These are phyloP conservation scores for Oxytropis ochrocephala DNA, from an alignment of 306 rosid species.

Conservation along the genomic window DNA sequence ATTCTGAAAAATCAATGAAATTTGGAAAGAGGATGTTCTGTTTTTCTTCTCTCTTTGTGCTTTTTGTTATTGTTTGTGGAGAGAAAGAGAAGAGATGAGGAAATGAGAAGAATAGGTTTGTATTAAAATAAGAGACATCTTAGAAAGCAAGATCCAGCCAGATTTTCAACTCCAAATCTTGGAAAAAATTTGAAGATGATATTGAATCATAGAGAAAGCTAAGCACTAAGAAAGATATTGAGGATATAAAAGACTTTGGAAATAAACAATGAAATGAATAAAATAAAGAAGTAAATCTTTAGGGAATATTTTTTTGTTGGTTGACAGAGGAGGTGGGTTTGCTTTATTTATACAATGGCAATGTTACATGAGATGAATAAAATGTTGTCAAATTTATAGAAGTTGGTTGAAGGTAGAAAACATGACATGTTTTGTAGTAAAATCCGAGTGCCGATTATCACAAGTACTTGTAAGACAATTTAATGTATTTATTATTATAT, in stretches of 20 bases:
- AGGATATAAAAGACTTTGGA: background rate
- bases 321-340: slow-evolving; percentile 6
- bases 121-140: slow-evolving; percentile 51
- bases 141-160: slow-evolving; percentile 94
- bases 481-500: no score
- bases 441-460: no score
- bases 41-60: background rate
- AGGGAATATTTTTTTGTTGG: slow-evolving; percentile 27
- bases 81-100: slow-evolving; percentile 12
- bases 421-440: no score
- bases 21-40: background rate
- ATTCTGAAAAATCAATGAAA: background rate
- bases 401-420: background rate
- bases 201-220: slow-evolving; percentile 69
- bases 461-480: no score
- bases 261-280: slow-evolving; percentile 13
- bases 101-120: slow-evolving; percentile 27
- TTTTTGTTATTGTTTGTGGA: slow-evolving; percentile 1
- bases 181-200: slow-evolving; percentile 50
- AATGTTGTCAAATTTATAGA: background rate
- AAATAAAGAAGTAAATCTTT: slow-evolving; percentile 13
- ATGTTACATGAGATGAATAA: background rate
- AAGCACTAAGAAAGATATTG: slow-evolving; percentile 20
- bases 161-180: slow-evolving; percentile 76
- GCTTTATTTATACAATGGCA: slow-evolving; percentile 16